Evolutionary conservation across 441 rosid genomes (phyloP).

Genomic region (Syzygium syzygioides): DNA sequence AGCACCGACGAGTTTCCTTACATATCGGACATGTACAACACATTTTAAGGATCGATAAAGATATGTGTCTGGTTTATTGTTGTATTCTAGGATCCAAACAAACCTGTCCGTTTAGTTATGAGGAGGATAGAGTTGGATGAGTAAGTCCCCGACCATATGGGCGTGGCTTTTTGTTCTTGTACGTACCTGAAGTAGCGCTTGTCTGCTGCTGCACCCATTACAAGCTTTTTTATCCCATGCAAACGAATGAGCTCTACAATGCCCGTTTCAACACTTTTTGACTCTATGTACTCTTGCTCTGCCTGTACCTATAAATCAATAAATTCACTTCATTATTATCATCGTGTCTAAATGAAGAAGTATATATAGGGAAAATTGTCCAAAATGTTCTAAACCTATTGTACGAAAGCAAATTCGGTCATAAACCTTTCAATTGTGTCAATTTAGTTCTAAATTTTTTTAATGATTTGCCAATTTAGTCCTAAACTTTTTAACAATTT

Average conservation of each 20-base stretch:
- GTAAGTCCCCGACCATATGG: background rate
- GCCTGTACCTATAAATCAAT: background rate
- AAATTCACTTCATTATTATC: background rate
- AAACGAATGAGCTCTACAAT: background rate
- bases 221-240: constrained; percentile 67
- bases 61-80: no score
- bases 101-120: background rate
- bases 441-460: no score
- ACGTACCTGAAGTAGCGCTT: constrained; percentile 50
- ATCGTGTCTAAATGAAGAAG: background rate
- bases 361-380: no score
- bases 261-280: background rate
- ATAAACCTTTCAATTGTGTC: no score
- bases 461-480: no score
- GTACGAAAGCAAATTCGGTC: no score
- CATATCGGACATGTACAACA: no score
- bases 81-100: no score
- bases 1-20: no score
- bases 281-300: background rate
- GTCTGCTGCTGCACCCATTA: constrained; percentile 93
- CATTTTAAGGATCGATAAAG: no score
- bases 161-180: background rate
- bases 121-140: background rate
- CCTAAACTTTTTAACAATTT: no score
- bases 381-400: no score